phyloP scores from a whole-genome alignment of 1,284 basidiomycete species.

The Fistulinella cinereoalba region DNA sequence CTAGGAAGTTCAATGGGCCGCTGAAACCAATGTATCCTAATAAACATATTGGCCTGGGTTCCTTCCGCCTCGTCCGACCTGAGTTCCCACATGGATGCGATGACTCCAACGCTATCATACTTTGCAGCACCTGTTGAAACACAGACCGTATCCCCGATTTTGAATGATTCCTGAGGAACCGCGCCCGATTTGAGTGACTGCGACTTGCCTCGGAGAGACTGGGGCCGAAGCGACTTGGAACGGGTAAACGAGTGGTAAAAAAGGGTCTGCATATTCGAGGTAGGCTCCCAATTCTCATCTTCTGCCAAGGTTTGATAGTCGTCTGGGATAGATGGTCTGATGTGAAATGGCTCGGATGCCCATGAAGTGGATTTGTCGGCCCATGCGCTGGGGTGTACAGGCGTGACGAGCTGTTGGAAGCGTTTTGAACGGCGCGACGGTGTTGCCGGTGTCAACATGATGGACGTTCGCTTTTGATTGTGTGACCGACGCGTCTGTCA shows the following conservation, averaged over 20 bases:
- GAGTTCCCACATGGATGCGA: slow-evolving; percentile 64
- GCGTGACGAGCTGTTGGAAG: slow-evolving; percentile 48
- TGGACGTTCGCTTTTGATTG: neutral
- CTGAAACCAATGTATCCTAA: slow-evolving; percentile 71
- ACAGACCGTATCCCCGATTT: slow-evolving; percentile 62
- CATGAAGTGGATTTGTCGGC: slow-evolving; percentile 37
- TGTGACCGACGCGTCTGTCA: slow-evolving; percentile 18
- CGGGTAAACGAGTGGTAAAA: slow-evolving; percentile 36
- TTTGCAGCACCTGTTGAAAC: slow-evolving; percentile 51
- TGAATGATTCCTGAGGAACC: slow-evolving; percentile 37
- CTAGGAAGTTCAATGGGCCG: slow-evolving; percentile 57
- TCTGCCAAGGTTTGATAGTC: slow-evolving; percentile 35
- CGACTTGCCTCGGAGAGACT: slow-evolving; percentile 26
- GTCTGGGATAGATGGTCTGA: slow-evolving; percentile 36
- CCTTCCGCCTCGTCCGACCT: slow-evolving; percentile 27
- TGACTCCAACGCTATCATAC: slow-evolving; percentile 60
- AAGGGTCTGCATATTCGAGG: slow-evolving; percentile 18
- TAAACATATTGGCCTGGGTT: slow-evolving; percentile 38
- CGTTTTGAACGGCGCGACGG: slow-evolving; percentile 50
- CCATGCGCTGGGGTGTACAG: slow-evolving; percentile 32
- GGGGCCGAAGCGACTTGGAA: slow-evolving; percentile 12
- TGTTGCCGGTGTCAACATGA: slow-evolving; percentile 25
- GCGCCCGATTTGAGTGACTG: slow-evolving; percentile 20
- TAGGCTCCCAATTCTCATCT: slow-evolving; percentile 31
- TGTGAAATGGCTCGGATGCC: slow-evolving; percentile 39